A percentile compares a stretch with the other conserved stretches of the same genome.
Conservation (phyloP, 1,284 basidiomycete genomes). For the Ganoderma sinense region DNA sequence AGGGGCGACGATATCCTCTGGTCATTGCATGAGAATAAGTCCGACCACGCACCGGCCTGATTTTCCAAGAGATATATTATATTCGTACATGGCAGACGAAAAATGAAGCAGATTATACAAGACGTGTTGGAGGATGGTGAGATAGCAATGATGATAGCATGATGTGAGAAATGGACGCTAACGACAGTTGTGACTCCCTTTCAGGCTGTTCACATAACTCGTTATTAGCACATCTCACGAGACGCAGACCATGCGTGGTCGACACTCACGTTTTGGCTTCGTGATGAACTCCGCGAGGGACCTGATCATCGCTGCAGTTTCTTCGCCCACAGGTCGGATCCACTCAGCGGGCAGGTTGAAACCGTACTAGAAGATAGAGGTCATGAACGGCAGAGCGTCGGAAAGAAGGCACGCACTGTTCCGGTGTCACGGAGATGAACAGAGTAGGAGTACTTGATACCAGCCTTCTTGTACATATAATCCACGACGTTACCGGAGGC, state of each 20-base stretch:
- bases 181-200: background rate
- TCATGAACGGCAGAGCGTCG: background rate
- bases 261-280: conserved; percentile 17
- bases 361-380: conserved; percentile 63
- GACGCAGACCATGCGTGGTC: background rate
- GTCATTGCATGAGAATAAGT: background rate
- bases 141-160: background rate
- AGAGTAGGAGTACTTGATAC: conserved; percentile 81
- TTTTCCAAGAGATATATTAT: background rate
- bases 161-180: background rate
- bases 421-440: conserved; percentile 86
- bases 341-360: conserved; percentile 77
- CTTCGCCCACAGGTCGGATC: conserved; percentile 83
- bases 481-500: conserved; percentile 81
- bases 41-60: background rate
- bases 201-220: background rate
- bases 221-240: background rate
- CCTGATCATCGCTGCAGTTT: conserved; percentile 69
- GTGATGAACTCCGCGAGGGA: conserved; percentile 77
- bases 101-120: background rate
- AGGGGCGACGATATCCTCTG: background rate
- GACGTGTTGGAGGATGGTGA: background rate
- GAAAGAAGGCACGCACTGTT: conserved; percentile 58
- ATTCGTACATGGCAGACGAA: background rate
- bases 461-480: conserved; percentile 72